phyloP scores from a whole-genome alignment of 768 basidiomycete genomes.

The Rhizopogon vulgaris region DNA sequence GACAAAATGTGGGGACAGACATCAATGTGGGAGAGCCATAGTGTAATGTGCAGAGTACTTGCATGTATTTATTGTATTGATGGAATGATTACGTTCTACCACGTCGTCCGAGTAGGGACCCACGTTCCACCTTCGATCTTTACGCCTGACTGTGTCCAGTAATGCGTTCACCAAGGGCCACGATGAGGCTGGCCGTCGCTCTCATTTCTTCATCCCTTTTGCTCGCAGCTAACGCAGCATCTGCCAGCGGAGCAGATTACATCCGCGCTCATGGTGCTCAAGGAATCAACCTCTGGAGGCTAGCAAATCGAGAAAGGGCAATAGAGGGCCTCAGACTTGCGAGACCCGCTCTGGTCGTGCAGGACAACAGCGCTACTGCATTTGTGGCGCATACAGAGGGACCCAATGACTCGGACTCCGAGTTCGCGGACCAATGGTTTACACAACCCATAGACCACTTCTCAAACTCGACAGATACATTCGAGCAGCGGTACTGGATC shows the following conservation, averaged over 20 bases:
- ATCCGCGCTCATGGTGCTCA: conserved; percentile 34
- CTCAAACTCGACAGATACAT: conserved; percentile 50
- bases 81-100: no score
- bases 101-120: no score
- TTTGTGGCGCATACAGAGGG: conserved; percentile 8
- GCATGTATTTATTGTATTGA: no score
- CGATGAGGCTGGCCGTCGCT: neutral
- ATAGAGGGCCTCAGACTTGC: conserved; percentile 8
- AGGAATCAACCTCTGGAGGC: conserved; percentile 60
- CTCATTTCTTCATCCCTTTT: neutral
- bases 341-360: conserved; percentile 16
- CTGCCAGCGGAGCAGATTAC: neutral
- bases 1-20: no score
- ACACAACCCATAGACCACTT: conserved; percentile 86
- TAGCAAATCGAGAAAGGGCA: conserved; percentile 25
- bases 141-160: neutral
- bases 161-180: neutral
- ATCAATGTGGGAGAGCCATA: no score
- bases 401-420: conserved; percentile 7
- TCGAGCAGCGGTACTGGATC: conserved; percentile 90
- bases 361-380: conserved; percentile 10
- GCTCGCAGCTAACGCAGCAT: neutral
- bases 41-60: no score
- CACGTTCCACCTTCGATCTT: no score
- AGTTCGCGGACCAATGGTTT: conserved; percentile 65